phyloP scores from a whole-genome alignment of 2,329 filamentous ascomycete genomes.

The Paecilomyces sp. region DNA sequence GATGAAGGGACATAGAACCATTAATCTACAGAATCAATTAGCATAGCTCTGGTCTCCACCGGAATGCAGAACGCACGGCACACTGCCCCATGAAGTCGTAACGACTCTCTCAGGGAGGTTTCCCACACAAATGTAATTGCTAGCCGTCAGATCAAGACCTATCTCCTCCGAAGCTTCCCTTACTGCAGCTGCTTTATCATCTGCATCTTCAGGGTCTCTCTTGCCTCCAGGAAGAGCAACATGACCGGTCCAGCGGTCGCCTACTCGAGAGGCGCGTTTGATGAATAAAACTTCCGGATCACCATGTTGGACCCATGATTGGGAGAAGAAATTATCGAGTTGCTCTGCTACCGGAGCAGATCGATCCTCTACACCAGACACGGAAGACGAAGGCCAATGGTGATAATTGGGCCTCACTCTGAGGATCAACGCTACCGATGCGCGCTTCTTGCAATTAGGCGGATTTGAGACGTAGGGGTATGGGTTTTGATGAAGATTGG shows the following conservation, averaged over 20 bases:
- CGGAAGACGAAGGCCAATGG: constrained; percentile 41
- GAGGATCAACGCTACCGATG: constrained; percentile 60
- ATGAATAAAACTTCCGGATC: constrained; percentile 66
- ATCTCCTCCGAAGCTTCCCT: constrained; percentile 62
- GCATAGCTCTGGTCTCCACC: neutral
- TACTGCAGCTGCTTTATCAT: constrained; percentile 56
- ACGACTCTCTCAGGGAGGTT: constrained; percentile 61
- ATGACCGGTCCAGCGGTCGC: constrained; percentile 64
- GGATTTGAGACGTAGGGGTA: constrained; percentile 40
- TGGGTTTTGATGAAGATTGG: constrained; percentile 25
- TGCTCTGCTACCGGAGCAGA: constrained; percentile 29
- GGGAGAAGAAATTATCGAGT: constrained; percentile 53
- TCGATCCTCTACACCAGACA: constrained; percentile 11
- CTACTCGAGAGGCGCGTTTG: constrained; percentile 57
- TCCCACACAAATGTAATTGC: constrained; percentile 44
- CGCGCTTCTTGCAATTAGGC: constrained; percentile 48
- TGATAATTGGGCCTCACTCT: constrained; percentile 53
- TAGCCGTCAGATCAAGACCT: constrained; percentile 50
- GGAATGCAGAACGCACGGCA: constrained; percentile 41
- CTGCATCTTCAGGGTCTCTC: constrained; percentile 56
- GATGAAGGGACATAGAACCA: constrained; percentile 64
- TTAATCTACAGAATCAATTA: constrained; percentile 40
- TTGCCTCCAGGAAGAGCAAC: constrained; percentile 63
- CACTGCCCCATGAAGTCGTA: constrained; percentile 59
- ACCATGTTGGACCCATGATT: constrained; percentile 58